Base-by-base conservation (phyloP, 495 filamentous ascomycete genomes). In the Zalerion maritima region DNA sequence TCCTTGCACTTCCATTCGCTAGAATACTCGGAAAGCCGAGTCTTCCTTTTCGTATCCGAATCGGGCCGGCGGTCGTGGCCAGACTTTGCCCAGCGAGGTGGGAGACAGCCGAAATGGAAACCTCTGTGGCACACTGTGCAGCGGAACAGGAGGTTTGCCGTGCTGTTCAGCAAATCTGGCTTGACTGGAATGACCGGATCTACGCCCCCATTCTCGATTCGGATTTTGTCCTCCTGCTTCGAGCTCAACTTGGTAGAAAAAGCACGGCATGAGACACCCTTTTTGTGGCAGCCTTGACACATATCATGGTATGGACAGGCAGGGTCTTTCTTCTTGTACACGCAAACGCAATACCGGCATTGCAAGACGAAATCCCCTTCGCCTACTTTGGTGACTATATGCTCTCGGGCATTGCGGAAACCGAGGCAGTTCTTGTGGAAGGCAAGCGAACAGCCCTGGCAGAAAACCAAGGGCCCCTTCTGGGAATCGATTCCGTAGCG, bases 301-400 rank as follows among this genome's bases (percentile, higher is more conserved):
- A 51, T 46, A 29, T 76, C 73, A 18, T 79, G 66, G 35, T 75
- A 61, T 0, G 91, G 86, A 3, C 68, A 69, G 3, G 60, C 59
- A 1, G 45, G 36, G 40, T 94, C 81, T 41, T 81, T 87, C 28
- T 67, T 67, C 29, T 61, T 58, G 20, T 71, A 52, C 11, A 57
- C 43, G 14, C 78, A 73, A 24, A 94, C 58, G 43, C 91, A 99
- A 23, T 75, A 78, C 33, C 71, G 73, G 49, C 91, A 99, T 47
- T 99, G 91, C 20, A 96, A 56, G 21, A 96, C 74, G 41, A 89
- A 94, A 10, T 78, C 58, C 9, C 75, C 72, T 3, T 73, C 57
- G 3, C 56, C 71, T 26, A 94, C 58, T 49, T 94, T 96, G n/a
- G 89, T 94, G 14, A 91, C 82, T n/a, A 87, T 59, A 52, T 96